Evolutionary conservation across 176 grass and related monocot genomes (phyloP).

Genomic region (Triticum turgidum): DNA sequence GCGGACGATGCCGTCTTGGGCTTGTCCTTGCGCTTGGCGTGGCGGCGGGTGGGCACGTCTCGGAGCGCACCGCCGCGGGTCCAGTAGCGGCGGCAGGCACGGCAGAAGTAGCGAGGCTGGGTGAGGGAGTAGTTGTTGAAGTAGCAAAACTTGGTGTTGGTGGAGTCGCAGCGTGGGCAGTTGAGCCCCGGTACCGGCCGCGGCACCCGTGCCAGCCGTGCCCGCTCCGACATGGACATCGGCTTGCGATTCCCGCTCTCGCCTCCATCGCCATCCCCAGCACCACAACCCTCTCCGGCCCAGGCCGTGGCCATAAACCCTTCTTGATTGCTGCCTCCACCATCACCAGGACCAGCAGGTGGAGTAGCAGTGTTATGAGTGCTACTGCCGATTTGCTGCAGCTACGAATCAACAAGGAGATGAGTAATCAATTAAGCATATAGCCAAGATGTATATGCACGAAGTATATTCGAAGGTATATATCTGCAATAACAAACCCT

Average conservation of each 20-base stretch:
- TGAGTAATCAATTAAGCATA: neutral
- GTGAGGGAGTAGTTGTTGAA: no score
- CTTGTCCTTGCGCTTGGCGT: conserved; percentile 36
- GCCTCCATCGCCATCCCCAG: neutral
- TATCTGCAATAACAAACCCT: neutral
- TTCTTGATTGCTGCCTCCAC: neutral
- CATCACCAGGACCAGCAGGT: neutral
- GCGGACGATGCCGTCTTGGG: neutral
- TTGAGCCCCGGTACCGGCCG: no score
- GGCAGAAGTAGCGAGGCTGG: conserved; percentile 88
- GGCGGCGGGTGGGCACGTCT: conserved; percentile 57
- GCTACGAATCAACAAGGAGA: neutral
- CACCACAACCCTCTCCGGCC: neutral
- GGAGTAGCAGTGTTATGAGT: neutral
- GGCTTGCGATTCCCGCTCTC: no score
- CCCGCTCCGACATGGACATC: no score
- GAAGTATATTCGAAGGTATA: conserved; percentile 10
- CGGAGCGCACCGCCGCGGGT: conserved; percentile 44
- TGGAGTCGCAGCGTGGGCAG: no score
- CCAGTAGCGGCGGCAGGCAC: conserved; percentile 93
- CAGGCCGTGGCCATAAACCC: neutral
- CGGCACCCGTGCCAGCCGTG: no score
- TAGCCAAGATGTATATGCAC: neutral
- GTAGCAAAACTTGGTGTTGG: no score
- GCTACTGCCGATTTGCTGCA: neutral